Evolutionary conservation across 2,329 filamentous ascomycete species (phyloP), one percentile per base, ranked within the genome.

Genomic region (Hymenoscyphus occultus): DNA sequence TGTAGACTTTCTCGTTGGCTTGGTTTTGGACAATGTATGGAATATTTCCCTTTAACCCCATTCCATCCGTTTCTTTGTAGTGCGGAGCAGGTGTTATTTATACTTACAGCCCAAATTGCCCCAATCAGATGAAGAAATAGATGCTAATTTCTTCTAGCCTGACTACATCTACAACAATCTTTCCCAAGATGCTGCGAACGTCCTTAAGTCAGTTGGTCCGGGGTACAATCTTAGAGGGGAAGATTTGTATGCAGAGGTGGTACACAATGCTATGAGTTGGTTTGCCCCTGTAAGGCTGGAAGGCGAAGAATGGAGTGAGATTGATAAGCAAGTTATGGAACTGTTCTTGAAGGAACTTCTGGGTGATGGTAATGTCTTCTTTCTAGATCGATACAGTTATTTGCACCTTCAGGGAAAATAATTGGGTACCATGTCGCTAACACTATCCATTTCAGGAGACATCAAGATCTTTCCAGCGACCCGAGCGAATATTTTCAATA

Each of bases 101-200:
- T 35, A 35, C 35, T 35, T 35, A 35, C 35, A 10, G 9, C 48
- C 22, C 48, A 2, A 19, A 28, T 28, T 2, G 28, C 9, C 48
- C 48, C 2, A 35, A 35, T 35, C 35, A 35, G 35, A 35, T 10
- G 5, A 35, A 10, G 9, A 35, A 9, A 7, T 7, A 35, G 9
- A 35, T 35, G 35, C 35, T 35, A 35, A 35, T 35, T 35, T 35
- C 6, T 10, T 35, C 35, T 35, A 35, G 35, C 6, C 5, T 35
- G 19, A 54, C 22, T 54, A 54, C 48, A 22, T 54, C 48, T 54
- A 13, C 19, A 54, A 54, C 4, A 28, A 22, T 4, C 48, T 54
- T 22, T 54, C 48, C 48, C 48, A 54, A 28, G 48, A 54, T 54
- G 48, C 48, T 54, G 48, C 48, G 9, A 54, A 54, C 10, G 48